Percentiles rank a stretch among this genome's conserved stretches.
Conservation (phyloP, 441 rosid genomes). For the Melastoma candidum region DNA sequence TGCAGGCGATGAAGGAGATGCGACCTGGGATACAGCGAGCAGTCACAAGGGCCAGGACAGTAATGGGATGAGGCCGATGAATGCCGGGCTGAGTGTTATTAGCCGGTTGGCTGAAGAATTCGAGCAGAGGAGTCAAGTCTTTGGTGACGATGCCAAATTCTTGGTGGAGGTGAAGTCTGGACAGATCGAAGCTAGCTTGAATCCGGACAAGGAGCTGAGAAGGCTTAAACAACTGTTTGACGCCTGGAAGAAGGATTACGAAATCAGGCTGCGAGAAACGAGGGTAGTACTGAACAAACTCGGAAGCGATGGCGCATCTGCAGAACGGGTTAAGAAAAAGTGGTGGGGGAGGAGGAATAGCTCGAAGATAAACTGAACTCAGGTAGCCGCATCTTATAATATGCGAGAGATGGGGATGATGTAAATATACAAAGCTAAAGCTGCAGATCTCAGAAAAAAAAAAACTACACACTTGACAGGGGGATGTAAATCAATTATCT, state of each 20-base stretch:
- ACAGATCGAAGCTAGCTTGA: constrained; percentile 86
- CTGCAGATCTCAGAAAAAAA: too few relatives aligned
- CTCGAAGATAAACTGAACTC: constrained; percentile 37
- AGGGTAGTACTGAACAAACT: constrained; percentile 79
- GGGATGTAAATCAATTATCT: too few relatives aligned
- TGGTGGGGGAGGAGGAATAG: constrained; percentile 99
- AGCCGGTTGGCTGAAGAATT: constrained; percentile 90
- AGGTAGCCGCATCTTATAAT: neutral
- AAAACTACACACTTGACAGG: too few relatives aligned
- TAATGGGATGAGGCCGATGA: constrained; percentile 72
- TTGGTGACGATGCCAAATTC: constrained; percentile 94
- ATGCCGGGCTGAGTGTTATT: constrained; percentile 82
- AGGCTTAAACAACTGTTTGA: constrained; percentile 96
- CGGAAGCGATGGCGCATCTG: constrained; percentile 61
- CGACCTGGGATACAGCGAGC: constrained; percentile 56
- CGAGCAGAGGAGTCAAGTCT: constrained; percentile 93
- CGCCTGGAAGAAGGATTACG: constrained; percentile 98
- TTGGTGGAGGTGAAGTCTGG: constrained; percentile 98
- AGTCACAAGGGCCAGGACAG: constrained; percentile 49
- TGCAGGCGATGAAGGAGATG: constrained; percentile 62
- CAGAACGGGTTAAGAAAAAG: constrained; percentile 67
- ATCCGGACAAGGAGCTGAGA: constrained; percentile 81
- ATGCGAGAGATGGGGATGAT: too few relatives aligned
- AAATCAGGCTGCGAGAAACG: constrained; percentile 70
- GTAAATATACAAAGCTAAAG: too few relatives aligned